These are phyloP conservation scores for Chamaenerion angustifolium DNA, from an alignment of 345 rosid species.

Conservation along the genomic window DNA sequence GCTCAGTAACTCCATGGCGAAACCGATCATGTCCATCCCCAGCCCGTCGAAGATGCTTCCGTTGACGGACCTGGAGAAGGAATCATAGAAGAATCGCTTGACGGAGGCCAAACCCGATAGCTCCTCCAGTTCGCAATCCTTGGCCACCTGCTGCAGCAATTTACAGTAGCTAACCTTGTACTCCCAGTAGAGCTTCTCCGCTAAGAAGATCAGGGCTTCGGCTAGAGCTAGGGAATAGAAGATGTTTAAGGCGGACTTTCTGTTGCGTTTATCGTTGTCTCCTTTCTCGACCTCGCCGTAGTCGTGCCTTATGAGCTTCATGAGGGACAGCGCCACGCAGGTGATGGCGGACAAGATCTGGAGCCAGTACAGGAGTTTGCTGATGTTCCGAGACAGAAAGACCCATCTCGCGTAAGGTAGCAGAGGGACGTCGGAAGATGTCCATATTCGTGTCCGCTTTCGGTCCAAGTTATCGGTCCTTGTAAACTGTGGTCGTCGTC, in stretches of 20 bases:
- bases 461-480: neutral
- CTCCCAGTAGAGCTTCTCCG: conserved; percentile 87
- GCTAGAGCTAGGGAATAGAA: conserved; percentile 76
- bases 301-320: conserved; percentile 59
- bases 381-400: conserved; percentile 47
- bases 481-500: too few species aligned
- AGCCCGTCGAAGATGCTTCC: conserved; percentile 84
- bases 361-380: conserved; percentile 75
- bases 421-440: conserved; percentile 60
- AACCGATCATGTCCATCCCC: conserved; percentile 75
- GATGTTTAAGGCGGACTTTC: conserved; percentile 47
- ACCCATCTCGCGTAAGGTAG: conserved; percentile 64
- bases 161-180: conserved; percentile 24
- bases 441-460: conserved; percentile 38
- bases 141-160: conserved; percentile 56
- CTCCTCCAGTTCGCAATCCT: conserved; percentile 53
- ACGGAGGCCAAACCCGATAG: conserved; percentile 44
- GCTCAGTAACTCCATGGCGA: conserved; percentile 54
- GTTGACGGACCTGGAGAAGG: conserved; percentile 65
- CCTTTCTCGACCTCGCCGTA: conserved; percentile 59
- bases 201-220: conserved; percentile 67
- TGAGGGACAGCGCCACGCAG: conserved; percentile 56
- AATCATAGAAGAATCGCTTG: conserved; percentile 71
- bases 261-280: conserved; percentile 59
- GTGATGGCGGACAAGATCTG: conserved; percentile 69